Conservation (phyloP, 106 monocot species). For the Posidonia australis region DNA sequence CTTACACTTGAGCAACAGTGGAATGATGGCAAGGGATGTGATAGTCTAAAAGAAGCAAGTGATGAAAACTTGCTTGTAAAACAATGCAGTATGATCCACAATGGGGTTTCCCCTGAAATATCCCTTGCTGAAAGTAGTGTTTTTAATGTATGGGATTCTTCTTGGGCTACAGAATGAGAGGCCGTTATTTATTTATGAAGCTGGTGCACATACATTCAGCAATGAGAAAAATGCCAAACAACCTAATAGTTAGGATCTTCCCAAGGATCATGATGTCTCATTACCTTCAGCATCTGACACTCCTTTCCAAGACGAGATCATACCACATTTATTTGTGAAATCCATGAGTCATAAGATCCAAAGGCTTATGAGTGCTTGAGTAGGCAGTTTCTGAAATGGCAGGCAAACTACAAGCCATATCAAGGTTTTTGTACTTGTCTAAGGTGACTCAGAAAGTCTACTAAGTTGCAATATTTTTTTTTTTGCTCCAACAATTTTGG, state of each 20-base stretch:
- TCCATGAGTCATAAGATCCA: conserved; percentile 3
- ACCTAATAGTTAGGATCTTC: conserved; percentile 1
- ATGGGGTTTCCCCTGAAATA: conserved; percentile 31
- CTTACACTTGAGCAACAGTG: conserved; percentile 22
- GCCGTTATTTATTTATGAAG: conserved; percentile 44
- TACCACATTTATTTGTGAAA: conserved; percentile 52
- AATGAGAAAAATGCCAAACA: neutral
- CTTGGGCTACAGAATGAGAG: conserved; percentile 24
- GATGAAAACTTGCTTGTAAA: conserved; percentile 17
- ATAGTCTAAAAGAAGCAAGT: neutral
- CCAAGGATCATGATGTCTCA: conserved; percentile 3
- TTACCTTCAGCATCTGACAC: neutral
- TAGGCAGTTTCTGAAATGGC: conserved; percentile 49
- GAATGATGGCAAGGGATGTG: neutral
- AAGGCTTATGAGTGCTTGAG: conserved; percentile 34
- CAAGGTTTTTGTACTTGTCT: conserved; percentile 42
- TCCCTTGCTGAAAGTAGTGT: conserved; percentile 24
- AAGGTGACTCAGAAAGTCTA: neutral
- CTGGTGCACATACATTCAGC: neutral
- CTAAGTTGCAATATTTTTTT: neutral
- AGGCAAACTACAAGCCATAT: conserved; percentile 39
- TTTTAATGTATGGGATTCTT: conserved; percentile 18
- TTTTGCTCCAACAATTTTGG: neutral
- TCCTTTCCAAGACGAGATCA: conserved; percentile 26
- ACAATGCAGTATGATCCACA: conserved; percentile 20